phyloP scores from a whole-genome alignment of 352 stramenopile genomes.

The Elongisporangium undulatum region DNA sequence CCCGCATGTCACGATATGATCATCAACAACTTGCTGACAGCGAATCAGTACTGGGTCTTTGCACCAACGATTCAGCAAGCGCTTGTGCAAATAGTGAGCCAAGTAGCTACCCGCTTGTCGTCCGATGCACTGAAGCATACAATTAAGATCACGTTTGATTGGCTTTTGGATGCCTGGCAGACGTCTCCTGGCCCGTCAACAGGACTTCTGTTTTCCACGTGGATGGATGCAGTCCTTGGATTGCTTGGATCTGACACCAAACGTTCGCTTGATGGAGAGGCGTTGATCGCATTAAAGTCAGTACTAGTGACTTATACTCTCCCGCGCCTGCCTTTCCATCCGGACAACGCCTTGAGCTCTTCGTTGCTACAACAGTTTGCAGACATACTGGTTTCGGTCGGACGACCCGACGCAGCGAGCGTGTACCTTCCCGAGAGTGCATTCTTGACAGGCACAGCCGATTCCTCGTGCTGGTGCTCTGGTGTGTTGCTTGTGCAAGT shows the following conservation, averaged over 20 bases:
- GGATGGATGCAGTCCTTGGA: slow-evolving; percentile 14
- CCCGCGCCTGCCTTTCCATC: slow-evolving; percentile 17
- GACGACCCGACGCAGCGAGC: slow-evolving; percentile 15
- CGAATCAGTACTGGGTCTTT: slow-evolving; percentile 14
- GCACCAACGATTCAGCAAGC: slow-evolving; percentile 14
- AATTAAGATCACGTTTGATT: slow-evolving; percentile 11
- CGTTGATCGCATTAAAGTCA: slow-evolving; percentile 9
- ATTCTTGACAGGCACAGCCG: slow-evolving; percentile 10
- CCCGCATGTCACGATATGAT: slow-evolving; percentile 29
- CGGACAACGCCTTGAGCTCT: neutral
- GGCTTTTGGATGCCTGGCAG: slow-evolving; percentile 19
- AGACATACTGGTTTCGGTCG: neutral
- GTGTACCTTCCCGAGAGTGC: slow-evolving; percentile 15
- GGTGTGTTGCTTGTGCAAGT: slow-evolving; percentile 21
- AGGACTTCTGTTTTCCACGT: slow-evolving; percentile 15
- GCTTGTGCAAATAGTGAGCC: slow-evolving; percentile 14
- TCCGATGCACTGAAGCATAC: slow-evolving; percentile 12
- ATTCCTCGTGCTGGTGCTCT: slow-evolving; percentile 25
- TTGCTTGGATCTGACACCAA: slow-evolving; percentile 19
- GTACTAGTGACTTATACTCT: slow-evolving; percentile 15
- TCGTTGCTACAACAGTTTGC: slow-evolving; percentile 22
- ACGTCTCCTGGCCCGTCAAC: slow-evolving; percentile 4
- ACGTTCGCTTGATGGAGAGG: slow-evolving; percentile 1
- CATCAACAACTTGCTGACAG: slow-evolving; percentile 14
- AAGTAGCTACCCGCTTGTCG: slow-evolving; percentile 16